Evolutionary conservation across 169 alveolate species (phyloP), one percentile per base, ranked within the genome.

Genomic region (Eimeria maxima): DNA sequence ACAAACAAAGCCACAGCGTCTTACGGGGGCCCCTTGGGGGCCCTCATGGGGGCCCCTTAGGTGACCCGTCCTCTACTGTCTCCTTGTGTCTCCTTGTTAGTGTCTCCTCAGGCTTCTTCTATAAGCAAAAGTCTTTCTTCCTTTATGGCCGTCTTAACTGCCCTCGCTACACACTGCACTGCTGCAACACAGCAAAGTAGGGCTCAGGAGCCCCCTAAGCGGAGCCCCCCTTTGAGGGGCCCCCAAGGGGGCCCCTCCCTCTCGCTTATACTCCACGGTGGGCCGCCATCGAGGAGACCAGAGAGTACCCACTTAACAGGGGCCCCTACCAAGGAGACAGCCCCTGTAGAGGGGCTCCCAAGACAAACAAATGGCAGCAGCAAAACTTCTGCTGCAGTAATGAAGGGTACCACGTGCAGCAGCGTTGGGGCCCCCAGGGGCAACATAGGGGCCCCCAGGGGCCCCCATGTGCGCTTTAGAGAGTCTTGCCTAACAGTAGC

Each of bases 381-480:
- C 81, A 29, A 11, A 27, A 13, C 53, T 71, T 45, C 81, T 57
- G 67, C 10, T 57, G 67, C 67, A 38, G 47, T 45, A 22, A 45
- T 63, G 10, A 50, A 44, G 69, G 71, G 73, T 6, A 69, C 71
- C 73, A 38, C 29, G 27, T 33, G 44, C 20, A 81, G 67, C 47
- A 33, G 73, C 22, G 8, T 18, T 45, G n/a, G n/a, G n/a, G n/a
- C n/a, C n/a, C n/a, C n/a, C n/a, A n/a, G n/a, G n/a, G n/a, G n/a
- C n/a, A n/a, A n/a, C n/a, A n/a, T n/a, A n/a, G 73, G 57, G 57
- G 45, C 90, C 90, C 65, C 47, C 7, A 14, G 45, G 45, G 90
- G 90, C 90, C 90, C 90, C 67, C 90, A 24, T n/a, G 90, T 47
- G 0, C 90, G 90, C 73, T 81, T 81, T n/a, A 14, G 90, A n/a